Evolutionary conservation across 805 yeast species (phyloP), one percentile per base, ranked within the genome.

Genomic region (Ogataea glucozyma): DNA sequence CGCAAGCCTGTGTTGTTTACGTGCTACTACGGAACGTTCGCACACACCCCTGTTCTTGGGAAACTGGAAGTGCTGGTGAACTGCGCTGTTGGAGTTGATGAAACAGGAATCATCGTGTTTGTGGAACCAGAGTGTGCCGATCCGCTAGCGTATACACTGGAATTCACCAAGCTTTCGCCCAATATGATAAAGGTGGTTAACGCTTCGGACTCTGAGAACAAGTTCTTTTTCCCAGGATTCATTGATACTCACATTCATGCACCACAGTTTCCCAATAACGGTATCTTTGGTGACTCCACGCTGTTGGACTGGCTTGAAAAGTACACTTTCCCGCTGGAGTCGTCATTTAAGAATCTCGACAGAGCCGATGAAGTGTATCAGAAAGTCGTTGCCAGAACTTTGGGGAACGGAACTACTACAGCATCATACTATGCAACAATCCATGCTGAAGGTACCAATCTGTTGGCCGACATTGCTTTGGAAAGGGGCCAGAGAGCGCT

Each of bases 381-480:
- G 11, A 76, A 73, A 51, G 85, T 85, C 4, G 78, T 93, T n/a
- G 55, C 65, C 3, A 78, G 84, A 43, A 87, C 97, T 0, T 66
- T 93, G 49, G 56, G 61, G 3, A 72, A 81, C 58, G 99, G 99
- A 16, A 93, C 98, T 1, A 93, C 99, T 1, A 81, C 91, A 43
- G 96, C 96, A 0, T 75, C 95, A 0, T 93, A 93, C 66, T 93
- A 81, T 62, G 91, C 97, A 4, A 89, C 98, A 0, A 82, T 88
- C 34, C 95, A 91, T 58, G 70, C 82, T 0, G 78, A 76, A 6
- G 81, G 96, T 3, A 77, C 97, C 2, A 83, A 83, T 39, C 54
- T 83, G 26, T 75, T 93, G 56, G 96, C 95, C 1, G 85, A 83
- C 45, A 60, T 85, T 12, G 80, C 91, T 26, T 66, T 81, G 10